A percentile compares a stretch with the other conserved stretches of the same genome.
phyloP scores from a whole-genome alignment of 257 asterid genomes.

The Penstemon eatonii region DNA sequence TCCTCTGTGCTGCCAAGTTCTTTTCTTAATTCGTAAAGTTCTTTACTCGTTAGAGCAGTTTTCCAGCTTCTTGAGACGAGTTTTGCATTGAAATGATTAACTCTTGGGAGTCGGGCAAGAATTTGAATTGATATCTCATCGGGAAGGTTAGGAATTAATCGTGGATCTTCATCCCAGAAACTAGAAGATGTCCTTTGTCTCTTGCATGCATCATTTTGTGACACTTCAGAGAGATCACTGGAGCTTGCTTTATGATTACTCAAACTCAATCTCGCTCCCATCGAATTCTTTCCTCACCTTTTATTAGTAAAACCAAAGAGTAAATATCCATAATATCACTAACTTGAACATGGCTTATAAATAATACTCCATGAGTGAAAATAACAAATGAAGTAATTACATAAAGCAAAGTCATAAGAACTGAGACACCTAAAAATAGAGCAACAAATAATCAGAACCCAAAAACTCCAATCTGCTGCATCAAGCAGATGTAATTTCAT shows the following conservation, averaged over 20 bases:
- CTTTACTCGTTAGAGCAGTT: slow-evolving; percentile 60
- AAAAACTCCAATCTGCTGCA: neutral
- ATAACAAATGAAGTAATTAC: slow-evolving; percentile 20
- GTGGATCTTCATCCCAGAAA: slow-evolving; percentile 66
- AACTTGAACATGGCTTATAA: slow-evolving; percentile 18
- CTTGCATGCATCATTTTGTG: slow-evolving; percentile 66
- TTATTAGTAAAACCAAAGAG: slow-evolving; percentile 12
- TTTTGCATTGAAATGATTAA: slow-evolving; percentile 51
- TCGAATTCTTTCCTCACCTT: slow-evolving; percentile 25
- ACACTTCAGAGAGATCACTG: slow-evolving; percentile 38
- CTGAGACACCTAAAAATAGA: slow-evolving; percentile 16
- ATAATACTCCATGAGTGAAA: slow-evolving; percentile 19
- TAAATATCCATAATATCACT: slow-evolving; percentile 24
- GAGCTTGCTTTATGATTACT: slow-evolving; percentile 39
- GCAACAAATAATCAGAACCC: slow-evolving; percentile 19
- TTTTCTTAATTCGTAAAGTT: slow-evolving; percentile 63
- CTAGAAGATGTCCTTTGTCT: slow-evolving; percentile 58
- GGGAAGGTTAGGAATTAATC: slow-evolving; percentile 74
- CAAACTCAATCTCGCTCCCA: slow-evolving; percentile 78
- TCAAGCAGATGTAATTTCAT: neutral
- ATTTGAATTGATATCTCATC: slow-evolving; percentile 83
- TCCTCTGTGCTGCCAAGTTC: slow-evolving; percentile 72
- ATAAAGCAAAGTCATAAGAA: neutral
- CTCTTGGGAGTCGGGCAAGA: slow-evolving; percentile 76
- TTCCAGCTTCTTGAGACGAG: slow-evolving; percentile 75